A percentile compares a stretch with the other conserved stretches of the same genome.
Evolutionary conservation across 2,329 filamentous ascomycete species (phyloP).

Genomic region (Scedosporium boydii): DNA sequence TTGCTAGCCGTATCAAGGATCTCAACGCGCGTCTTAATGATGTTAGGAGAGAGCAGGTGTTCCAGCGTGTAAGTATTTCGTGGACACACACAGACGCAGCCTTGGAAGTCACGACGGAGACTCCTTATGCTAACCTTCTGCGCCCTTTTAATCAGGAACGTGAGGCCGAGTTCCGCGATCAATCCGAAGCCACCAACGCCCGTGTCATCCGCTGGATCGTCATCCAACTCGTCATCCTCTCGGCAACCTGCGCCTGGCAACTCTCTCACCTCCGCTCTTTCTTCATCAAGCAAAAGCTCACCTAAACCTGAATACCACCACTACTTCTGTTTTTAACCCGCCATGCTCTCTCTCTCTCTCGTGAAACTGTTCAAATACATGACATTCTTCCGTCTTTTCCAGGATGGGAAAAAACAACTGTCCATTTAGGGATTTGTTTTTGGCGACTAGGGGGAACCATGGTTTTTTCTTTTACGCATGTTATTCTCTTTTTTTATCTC

Average conservation of each 20-base stretch:
- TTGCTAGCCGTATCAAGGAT: conserved; percentile 81
- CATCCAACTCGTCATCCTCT: conserved; percentile 77
- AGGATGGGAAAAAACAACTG: background rate
- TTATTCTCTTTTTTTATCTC: background rate
- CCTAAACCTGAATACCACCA: conserved; percentile 37
- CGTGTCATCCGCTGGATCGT: conserved; percentile 91
- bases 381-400: no score
- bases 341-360: background rate
- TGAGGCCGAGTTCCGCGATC: conserved; percentile 95
- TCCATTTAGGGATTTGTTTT: background rate
- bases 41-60: conserved; percentile 88
- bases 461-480: background rate
- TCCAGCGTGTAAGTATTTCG: conserved; percentile 63
- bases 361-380: background rate
- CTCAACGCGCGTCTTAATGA: conserved; percentile 80
- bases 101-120: background rate
- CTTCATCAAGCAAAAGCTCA: conserved; percentile 99
- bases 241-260: conserved; percentile 90
- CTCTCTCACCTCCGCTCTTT: conserved; percentile 89
- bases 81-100: background rate
- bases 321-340: background rate
- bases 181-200: conserved; percentile 86
- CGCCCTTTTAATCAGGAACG: conserved; percentile 57
- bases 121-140: conserved; percentile 1
- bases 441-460: background rate